These are phyloP conservation scores for Fusarium proliferatum DNA, from an alignment of 2,329 filamentous ascomycete species.

Conservation along the genomic window DNA sequence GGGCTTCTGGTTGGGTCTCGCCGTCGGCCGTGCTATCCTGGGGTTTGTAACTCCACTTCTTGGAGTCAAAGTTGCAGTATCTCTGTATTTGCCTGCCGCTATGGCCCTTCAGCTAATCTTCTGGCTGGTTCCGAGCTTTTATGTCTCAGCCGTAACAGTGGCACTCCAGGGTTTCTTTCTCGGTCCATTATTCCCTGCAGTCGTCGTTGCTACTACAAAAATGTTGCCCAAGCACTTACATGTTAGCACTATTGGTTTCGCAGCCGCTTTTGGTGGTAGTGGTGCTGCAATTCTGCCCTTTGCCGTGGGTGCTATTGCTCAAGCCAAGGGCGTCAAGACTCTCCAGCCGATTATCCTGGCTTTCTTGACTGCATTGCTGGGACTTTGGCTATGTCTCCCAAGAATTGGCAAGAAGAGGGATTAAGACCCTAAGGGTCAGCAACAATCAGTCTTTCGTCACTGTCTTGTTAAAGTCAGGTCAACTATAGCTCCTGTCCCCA, in stretches of 20 bases:
- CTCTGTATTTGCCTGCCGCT: slow-evolving; percentile 70
- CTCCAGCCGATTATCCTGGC: slow-evolving; percentile 68
- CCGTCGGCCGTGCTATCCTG: slow-evolving; percentile 74
- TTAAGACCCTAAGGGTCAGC: slow-evolving; percentile 22
- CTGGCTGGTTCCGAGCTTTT: slow-evolving; percentile 84
- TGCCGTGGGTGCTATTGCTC: slow-evolving; percentile 74
- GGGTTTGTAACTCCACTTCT: slow-evolving; percentile 79
- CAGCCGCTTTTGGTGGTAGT: slow-evolving; percentile 77
- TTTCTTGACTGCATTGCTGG: slow-evolving; percentile 56
- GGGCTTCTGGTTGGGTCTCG: slow-evolving; percentile 85
- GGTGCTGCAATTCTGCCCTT: slow-evolving; percentile 77
- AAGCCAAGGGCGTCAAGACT: slow-evolving; percentile 64
- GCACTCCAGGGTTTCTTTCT: slow-evolving; percentile 82
- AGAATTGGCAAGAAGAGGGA: slow-evolving; percentile 55
- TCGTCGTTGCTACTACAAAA: slow-evolving; percentile 76
- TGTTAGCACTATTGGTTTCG: slow-evolving; percentile 81
- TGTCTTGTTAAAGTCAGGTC: background rate
- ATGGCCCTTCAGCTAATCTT: slow-evolving; percentile 78
- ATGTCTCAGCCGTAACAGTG: slow-evolving; percentile 78
- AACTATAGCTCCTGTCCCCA: background rate
- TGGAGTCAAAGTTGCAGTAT: slow-evolving; percentile 74
- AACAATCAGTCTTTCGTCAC: no score
- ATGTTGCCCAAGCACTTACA: slow-evolving; percentile 77
- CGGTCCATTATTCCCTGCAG: slow-evolving; percentile 80
- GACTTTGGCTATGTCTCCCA: slow-evolving; percentile 60